Base-by-base conservation (phyloP, 441 rosid genomes). In the Hura crepitans region DNA sequence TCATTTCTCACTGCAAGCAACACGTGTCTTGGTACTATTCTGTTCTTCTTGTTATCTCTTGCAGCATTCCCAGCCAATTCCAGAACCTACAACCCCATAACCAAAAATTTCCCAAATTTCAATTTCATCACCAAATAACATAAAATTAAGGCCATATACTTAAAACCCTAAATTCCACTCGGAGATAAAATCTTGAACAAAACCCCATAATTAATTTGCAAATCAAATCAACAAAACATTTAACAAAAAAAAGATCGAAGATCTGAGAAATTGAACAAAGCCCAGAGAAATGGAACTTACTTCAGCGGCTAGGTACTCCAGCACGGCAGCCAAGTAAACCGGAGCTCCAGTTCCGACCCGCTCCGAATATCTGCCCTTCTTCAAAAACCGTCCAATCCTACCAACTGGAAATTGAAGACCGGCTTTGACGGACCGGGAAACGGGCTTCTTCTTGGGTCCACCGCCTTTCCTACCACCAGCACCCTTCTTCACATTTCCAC, bases 361-460 rank as follows among this genome's bases (percentile, higher is more conserved):
- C 63, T 56, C 27, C 0, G 63, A 33, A 27, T 68, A 68, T 14
- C 72, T 27, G 7, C 72, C 72, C 37, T 68, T 68, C 63, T 68
- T 68, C 72, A 68, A 55, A 23, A 23, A 68, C 18, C 72, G 8
- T 0, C 72, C 72, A 11, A 68, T 79, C 14, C 85, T 73, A 5
- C 85, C 83, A 20, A 82, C 83, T 0, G 85, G 83, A 42, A 82
- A 82, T 65, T 82, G 83, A 12, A 82, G 76, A 0, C 85, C 85
- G 4, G 85, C 72, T 28, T 73, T 77, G 35, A 77, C 80, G 0
- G 85, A 82, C 42, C 78, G 71, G 0, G 85, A 59, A 27, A 72
- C 77, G 0, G 83, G 72, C 76, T 82, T 77, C 83, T 82, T 82
- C 74, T 72, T 80, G 1, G 85, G 83, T 0, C 85, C 85, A 2